Conservation (phyloP, 441 rosid species). For the Corymbia calophylla region DNA sequence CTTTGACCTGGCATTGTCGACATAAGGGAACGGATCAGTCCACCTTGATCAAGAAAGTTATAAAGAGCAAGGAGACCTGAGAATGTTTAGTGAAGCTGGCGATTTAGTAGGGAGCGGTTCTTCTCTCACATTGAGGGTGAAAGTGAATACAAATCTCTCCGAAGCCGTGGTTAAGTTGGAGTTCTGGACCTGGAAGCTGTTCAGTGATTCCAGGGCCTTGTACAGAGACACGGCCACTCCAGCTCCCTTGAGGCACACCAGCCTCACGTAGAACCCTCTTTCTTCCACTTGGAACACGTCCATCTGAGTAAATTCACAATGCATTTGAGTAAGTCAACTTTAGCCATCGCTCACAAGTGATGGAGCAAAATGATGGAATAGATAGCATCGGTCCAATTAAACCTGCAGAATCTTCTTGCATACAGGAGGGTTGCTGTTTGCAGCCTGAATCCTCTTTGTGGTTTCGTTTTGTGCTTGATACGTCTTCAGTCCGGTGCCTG, state of each 20-base stretch:
- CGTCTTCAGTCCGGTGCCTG: conserved; percentile 9
- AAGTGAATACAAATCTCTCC: conserved; percentile 46
- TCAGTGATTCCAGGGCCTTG: conserved; percentile 64
- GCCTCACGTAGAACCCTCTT: conserved; percentile 54
- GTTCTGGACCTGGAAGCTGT: conserved; percentile 55
- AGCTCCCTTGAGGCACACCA: conserved; percentile 47
- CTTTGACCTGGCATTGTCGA: conserved; percentile 34
- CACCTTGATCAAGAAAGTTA: neutral
- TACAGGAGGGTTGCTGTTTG: neutral
- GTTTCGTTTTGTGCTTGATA: conserved; percentile 19
- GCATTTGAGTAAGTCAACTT: neutral
- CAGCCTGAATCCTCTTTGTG: conserved; percentile 10
- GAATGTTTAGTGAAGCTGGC: neutral
- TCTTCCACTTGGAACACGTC: conserved; percentile 70
- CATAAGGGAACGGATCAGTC: neutral
- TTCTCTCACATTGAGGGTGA: conserved; percentile 42
- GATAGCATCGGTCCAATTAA: neutral
- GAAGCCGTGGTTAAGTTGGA: conserved; percentile 49
- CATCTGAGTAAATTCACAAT: conserved; percentile 29
- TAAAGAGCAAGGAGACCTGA: neutral
- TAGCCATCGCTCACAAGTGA: neutral
- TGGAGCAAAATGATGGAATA: neutral
- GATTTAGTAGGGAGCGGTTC: neutral
- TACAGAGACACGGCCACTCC: conserved; percentile 60
- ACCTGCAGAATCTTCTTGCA: conserved; percentile 2